Evolutionary conservation across 1,284 basidiomycete genomes (phyloP).

Genomic region (Moniliella sp.): DNA sequence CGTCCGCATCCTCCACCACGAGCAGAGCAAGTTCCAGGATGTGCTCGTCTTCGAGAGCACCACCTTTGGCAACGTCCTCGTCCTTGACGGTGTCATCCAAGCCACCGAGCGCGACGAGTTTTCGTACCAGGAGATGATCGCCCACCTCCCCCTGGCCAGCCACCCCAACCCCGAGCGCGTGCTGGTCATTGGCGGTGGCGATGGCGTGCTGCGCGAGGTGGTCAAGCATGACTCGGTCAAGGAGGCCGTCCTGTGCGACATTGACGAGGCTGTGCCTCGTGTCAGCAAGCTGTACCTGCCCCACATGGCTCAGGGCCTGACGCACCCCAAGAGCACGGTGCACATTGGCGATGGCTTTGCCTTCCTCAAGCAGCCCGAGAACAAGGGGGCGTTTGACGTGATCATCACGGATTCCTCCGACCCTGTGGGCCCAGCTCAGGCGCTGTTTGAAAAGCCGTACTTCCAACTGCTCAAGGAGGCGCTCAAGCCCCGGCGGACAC

Average conservation of each 20-base stretch:
- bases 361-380: conserved; percentile 71
- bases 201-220: conserved; percentile 70
- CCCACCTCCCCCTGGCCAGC: conserved; percentile 76
- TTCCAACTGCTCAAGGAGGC: conserved; percentile 81
- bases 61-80: conserved; percentile 81
- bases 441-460: conserved; percentile 90
- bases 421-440: conserved; percentile 80
- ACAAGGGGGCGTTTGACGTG: conserved; percentile 60
- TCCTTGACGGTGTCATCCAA: conserved; percentile 86
- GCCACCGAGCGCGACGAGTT: conserved; percentile 95
- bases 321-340: conserved; percentile 64
- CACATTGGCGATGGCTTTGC: conserved; percentile 90
- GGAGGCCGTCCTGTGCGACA: conserved; percentile 84
- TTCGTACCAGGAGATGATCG: conserved; percentile 99
- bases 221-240: conserved; percentile 81
- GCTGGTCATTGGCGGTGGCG: conserved; percentile 81
- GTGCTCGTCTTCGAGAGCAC: conserved; percentile 75
- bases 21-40: conserved; percentile 77
- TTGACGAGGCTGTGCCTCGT: conserved; percentile 91
- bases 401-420: conserved; percentile 96
- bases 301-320: conserved; percentile 70
- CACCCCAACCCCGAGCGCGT: conserved; percentile 92
- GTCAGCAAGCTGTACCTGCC: conserved; percentile 83
- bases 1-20: conserved; percentile 79
- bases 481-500: conserved; percentile 65